phyloP scores from a whole-genome alignment of 495 filamentous ascomycete species.

The Lasiosphaeria ovina region DNA sequence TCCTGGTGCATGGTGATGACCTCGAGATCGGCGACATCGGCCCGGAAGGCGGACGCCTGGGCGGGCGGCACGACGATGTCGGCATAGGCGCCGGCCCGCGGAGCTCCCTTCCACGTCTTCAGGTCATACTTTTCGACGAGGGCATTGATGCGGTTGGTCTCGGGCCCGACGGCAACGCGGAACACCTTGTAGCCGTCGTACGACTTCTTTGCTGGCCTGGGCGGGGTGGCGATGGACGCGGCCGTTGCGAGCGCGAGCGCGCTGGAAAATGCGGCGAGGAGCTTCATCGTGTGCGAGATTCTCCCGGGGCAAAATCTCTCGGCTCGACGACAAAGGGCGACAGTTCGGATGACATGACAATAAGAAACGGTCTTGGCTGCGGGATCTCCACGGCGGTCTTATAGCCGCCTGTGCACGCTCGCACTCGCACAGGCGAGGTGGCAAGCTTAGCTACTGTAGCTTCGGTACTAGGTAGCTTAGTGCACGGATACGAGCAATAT shows the following conservation, averaged over 20 bases:
- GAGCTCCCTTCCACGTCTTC: constrained; percentile 32
- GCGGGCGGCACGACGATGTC: constrained; percentile 33
- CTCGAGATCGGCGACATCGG: constrained; percentile 21
- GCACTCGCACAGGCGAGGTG: no score
- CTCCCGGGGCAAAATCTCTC: no score
- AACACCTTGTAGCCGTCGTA: constrained; percentile 34
- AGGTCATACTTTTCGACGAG: constrained; percentile 28
- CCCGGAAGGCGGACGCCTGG: constrained; percentile 22
- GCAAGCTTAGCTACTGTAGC: no score
- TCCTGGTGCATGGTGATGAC: constrained; percentile 31
- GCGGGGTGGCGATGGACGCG: neutral
- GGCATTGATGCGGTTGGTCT: constrained; percentile 23
- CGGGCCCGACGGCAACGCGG: constrained; percentile 25
- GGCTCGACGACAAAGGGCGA: neutral
- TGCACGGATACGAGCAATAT: neutral
- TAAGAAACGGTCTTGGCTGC: neutral
- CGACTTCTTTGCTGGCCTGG: constrained; percentile 5
- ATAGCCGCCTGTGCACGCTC: neutral
- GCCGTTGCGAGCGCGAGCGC: neutral
- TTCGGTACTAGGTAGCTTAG: neutral
- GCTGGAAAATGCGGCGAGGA: neutral
- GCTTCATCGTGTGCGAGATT: neutral
- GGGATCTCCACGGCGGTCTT: neutral
- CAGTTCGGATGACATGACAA: neutral
- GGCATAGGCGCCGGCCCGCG: constrained; percentile 19